Conservation (phyloP, 257 asterid species). For the Solanum pinnatisectum region DNA sequence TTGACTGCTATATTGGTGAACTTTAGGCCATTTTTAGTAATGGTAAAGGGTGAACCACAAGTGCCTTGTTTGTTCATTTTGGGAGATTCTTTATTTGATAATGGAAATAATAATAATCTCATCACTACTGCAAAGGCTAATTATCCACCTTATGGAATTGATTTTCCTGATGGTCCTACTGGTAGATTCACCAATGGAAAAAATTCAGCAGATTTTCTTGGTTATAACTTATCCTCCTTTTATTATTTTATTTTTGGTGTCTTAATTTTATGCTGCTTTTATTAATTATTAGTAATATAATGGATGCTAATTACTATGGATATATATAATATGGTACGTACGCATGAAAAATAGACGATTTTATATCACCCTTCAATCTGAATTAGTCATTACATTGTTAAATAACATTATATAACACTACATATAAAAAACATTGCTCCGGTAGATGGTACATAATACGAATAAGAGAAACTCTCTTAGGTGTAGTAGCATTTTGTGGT, state of each 20-base stretch:
- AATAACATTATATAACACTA: not conserved
- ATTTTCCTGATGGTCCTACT: constrained; percentile 35
- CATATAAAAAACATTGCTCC: not conserved
- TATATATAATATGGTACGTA: not conserved
- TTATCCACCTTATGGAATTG: constrained; percentile 51
- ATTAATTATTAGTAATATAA: not conserved
- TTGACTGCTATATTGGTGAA: not conserved
- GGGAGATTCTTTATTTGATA: constrained; percentile 48
- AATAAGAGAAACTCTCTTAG: not conserved
- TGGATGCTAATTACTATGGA: not conserved
- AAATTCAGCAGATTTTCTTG: constrained; percentile 27
- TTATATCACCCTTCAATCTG: not conserved
- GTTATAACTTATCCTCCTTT: constrained; percentile 2
- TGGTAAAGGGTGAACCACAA: constrained; percentile 15
- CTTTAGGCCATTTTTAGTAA: not conserved
- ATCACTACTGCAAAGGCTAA: constrained; percentile 29
- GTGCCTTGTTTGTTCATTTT: constrained; percentile 36
- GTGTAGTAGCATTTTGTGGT: not conserved
- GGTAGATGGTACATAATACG: too few species aligned
- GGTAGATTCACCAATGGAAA: constrained; percentile 43
- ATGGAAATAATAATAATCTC: constrained; percentile 49
- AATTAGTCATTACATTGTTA: not conserved
- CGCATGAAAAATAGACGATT: not conserved
- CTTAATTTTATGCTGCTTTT: not conserved
- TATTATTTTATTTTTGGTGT: not conserved